Conservation (phyloP, 257 asterid genomes). For the Ajuga chamaepitys region DNA sequence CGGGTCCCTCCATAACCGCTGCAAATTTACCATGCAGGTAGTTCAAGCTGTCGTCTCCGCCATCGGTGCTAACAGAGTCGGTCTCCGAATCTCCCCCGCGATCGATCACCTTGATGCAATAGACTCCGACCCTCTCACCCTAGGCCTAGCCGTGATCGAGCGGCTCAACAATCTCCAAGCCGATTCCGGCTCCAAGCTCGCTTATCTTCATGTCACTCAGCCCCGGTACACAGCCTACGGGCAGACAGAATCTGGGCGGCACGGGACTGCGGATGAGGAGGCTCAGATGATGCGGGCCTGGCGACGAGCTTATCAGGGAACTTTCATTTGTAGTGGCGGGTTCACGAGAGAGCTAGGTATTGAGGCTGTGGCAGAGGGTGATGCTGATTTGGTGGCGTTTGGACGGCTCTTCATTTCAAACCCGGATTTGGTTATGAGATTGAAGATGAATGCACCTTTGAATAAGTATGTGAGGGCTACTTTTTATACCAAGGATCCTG, state of each 20-base stretch:
- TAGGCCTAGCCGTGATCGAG: slow-evolving; percentile 69
- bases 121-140: slow-evolving; percentile 71
- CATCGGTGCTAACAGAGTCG: slow-evolving; percentile 63
- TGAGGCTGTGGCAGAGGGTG: slow-evolving; percentile 46
- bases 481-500: slow-evolving; percentile 59
- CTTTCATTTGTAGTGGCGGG: slow-evolving; percentile 65
- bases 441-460: slow-evolving; percentile 44
- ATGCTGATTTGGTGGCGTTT: slow-evolving; percentile 57
- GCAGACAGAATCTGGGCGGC: slow-evolving; percentile 65
- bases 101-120: slow-evolving; percentile 87
- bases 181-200: slow-evolving; percentile 33
- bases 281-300: slow-evolving; percentile 43
- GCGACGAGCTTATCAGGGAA: slow-evolving; percentile 60
- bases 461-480: slow-evolving; percentile 49
- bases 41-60: slow-evolving; percentile 63
- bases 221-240: slow-evolving; percentile 81
- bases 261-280: slow-evolving; percentile 73
- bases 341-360: slow-evolving; percentile 55
- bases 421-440: slow-evolving; percentile 56
- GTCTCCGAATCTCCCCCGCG: slow-evolving; percentile 86
- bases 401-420: slow-evolving; percentile 58
- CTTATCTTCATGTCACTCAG: slow-evolving; percentile 82
- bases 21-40: slow-evolving; percentile 57
- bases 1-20: slow-evolving; percentile 72
- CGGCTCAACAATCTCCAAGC: slow-evolving; percentile 60